A percentile compares a stretch with the other conserved stretches of the same genome.
These are phyloP conservation scores for Endoconidiophora polonica DNA, from an alignment of 2,329 filamentous ascomycete species.

Conservation along the genomic window DNA sequence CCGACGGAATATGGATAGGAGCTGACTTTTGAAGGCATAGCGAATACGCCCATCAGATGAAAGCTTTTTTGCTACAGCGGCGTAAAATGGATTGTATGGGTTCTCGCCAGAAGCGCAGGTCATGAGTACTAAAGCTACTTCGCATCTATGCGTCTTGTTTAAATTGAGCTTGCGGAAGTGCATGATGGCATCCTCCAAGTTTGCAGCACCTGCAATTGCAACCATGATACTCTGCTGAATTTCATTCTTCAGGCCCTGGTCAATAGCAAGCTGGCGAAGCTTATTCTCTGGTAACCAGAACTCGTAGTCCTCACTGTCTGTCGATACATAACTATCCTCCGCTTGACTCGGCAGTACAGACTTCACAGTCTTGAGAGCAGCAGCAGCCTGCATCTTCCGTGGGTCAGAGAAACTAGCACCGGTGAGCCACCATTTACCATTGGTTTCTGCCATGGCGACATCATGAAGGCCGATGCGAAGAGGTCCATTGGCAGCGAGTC, in stretches of 20 bases:
- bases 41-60: constrained; percentile 59
- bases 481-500: constrained; percentile 60
- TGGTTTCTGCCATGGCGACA: constrained; percentile 66
- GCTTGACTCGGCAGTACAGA: background rate
- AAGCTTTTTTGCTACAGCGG: constrained; percentile 62
- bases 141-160: constrained; percentile 70
- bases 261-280: constrained; percentile 47
- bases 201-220: constrained; percentile 68
- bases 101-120: constrained; percentile 74
- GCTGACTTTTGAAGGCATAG: constrained; percentile 71
- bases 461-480: constrained; percentile 68
- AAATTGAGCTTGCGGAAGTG: constrained; percentile 68
- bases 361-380: background rate
- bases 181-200: constrained; percentile 68
- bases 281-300: constrained; percentile 46
- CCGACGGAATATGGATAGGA: constrained; percentile 73
- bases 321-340: constrained; percentile 17
- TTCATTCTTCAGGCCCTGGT: constrained; percentile 75
- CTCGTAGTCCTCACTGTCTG: constrained; percentile 30
- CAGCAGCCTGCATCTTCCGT: constrained; percentile 14
- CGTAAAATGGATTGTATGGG: constrained; percentile 85
- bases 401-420: constrained; percentile 64
- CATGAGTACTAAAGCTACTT: constrained; percentile 74
- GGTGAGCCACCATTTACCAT: constrained; percentile 96
- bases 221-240: constrained; percentile 85